Percentiles rank a stretch among this genome's conserved stretches.
These are phyloP conservation scores for Lithospermum erythrorhizon DNA, from an alignment of 257 asterid species.

Conservation along the genomic window DNA sequence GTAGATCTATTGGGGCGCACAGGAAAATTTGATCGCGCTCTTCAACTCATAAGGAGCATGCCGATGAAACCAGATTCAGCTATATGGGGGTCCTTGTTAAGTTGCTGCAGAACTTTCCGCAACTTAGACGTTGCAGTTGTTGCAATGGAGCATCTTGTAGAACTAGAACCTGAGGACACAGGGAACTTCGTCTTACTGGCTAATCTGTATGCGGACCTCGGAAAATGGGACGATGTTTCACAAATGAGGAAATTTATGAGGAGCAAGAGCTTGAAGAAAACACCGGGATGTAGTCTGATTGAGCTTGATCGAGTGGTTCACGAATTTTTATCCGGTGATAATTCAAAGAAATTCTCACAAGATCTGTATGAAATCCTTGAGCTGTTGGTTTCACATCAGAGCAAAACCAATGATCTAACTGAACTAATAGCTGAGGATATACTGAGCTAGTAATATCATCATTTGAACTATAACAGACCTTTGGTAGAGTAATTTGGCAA, in stretches of 20 bases:
- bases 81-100: slow-evolving; percentile 72
- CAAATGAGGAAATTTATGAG: slow-evolving; percentile 50
- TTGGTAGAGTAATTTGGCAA: too few species aligned
- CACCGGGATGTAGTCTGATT: slow-evolving; percentile 53
- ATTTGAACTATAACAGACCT: background rate
- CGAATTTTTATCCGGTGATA: slow-evolving; percentile 56
- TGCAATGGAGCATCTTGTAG: slow-evolving; percentile 47
- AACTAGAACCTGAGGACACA: slow-evolving; percentile 58
- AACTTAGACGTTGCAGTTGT: slow-evolving; percentile 47
- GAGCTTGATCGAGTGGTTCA: slow-evolving; percentile 50
- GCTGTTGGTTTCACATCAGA: slow-evolving; percentile 38
- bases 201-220: slow-evolving; percentile 60
- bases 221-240: slow-evolving; percentile 71
- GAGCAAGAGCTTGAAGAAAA: slow-evolving; percentile 50
- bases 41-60: slow-evolving; percentile 44
- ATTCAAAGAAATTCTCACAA: slow-evolving; percentile 35
- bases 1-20: slow-evolving; percentile 65
- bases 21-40: slow-evolving; percentile 51
- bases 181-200: slow-evolving; percentile 65
- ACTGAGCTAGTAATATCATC: background rate
- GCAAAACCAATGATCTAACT: slow-evolving; percentile 10
- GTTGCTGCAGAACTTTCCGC: slow-evolving; percentile 54
- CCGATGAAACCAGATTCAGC: slow-evolving; percentile 55
- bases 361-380: slow-evolving; percentile 35
- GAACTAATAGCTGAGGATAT: slow-evolving; percentile 8